Evolutionary conservation across 805 yeast species (phyloP).

Genomic region (Dipodascopsis uninucleata): DNA sequence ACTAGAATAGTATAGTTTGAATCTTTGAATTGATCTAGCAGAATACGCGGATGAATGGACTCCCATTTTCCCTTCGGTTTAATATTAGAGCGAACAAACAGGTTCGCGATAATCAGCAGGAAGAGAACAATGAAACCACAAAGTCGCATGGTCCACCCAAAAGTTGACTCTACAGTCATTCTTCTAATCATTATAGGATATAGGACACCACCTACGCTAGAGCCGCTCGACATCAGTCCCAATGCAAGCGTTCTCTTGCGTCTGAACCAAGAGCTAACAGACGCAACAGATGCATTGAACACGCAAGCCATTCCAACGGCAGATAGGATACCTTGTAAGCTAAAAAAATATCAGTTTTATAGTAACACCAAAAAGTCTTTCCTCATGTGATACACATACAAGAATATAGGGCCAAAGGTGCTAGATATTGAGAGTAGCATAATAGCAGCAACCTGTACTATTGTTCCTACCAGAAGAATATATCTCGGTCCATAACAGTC

Average conservation of each 20-base stretch:
- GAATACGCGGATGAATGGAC: slow-evolving; percentile 19
- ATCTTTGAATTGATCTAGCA: slow-evolving; percentile 14
- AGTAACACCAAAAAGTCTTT: slow-evolving; percentile 41
- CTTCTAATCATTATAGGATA: slow-evolving; percentile 47
- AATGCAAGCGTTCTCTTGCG: slow-evolving; percentile 45
- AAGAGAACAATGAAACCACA: slow-evolving; percentile 45
- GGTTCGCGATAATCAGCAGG: slow-evolving; percentile 30
- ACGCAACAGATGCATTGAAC: slow-evolving; percentile 20
- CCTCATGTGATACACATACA: slow-evolving; percentile 51
- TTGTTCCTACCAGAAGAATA: slow-evolving; percentile 26
- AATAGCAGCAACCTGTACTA: slow-evolving; percentile 31
- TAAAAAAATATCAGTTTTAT: slow-evolving; percentile 43
- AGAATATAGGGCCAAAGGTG: slow-evolving; percentile 48
- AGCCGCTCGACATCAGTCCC: slow-evolving; percentile 49
- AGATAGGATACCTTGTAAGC: slow-evolving; percentile 38
- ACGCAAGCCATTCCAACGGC: slow-evolving; percentile 20
- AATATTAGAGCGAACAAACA: slow-evolving; percentile 27
- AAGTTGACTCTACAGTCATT: slow-evolving; percentile 45
- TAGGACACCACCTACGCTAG: slow-evolving; percentile 51
- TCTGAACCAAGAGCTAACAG: slow-evolving; percentile 40
- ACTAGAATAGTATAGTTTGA: slow-evolving; percentile 15
- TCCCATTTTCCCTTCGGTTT: slow-evolving; percentile 17
- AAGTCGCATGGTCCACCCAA: slow-evolving; percentile 52
- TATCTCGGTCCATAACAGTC: slow-evolving; percentile 26
- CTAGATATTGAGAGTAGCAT: slow-evolving; percentile 39